Percentiles rank a stretch among this genome's conserved stretches.
Conservation (phyloP, 192 early-diverging fungal species). For the Gonapodya sp. region DNA sequence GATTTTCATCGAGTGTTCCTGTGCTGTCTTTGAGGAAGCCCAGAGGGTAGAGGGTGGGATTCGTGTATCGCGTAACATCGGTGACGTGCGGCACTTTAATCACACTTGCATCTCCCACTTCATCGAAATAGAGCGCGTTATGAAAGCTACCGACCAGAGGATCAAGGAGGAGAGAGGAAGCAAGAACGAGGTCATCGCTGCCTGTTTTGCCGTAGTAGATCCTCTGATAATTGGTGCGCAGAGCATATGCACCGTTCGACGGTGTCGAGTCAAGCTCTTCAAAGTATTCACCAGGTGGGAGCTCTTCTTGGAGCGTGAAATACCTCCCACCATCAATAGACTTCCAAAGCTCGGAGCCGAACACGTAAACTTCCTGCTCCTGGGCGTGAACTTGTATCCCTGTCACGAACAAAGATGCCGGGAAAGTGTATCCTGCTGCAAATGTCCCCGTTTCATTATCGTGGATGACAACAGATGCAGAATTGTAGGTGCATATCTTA, state of each 20-base stretch:
- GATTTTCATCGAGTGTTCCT: neutral
- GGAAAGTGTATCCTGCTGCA: neutral
- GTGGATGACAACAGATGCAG: neutral
- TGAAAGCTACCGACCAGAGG: neutral
- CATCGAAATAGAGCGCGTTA: conserved; percentile 4
- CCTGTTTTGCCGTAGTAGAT: neutral
- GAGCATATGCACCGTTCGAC: neutral
- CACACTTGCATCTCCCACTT: neutral
- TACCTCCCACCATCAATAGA: neutral
- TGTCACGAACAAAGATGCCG: neutral
- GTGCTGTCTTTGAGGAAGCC: neutral
- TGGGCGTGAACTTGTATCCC: neutral
- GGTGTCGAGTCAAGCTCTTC: neutral
- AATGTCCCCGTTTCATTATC: neutral
- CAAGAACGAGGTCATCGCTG: neutral
- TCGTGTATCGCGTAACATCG: neutral
- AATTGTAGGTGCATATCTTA: neutral
- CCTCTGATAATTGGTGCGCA: neutral
- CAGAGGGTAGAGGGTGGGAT: neutral
- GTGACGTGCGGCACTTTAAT: neutral
- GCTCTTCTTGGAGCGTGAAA: neutral
- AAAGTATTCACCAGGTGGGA: neutral
- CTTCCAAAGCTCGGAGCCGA: neutral
- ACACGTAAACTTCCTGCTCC: neutral
- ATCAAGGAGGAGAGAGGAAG: neutral